phyloP scores from a whole-genome alignment of 441 rosid genomes.

The Viola pubescens region DNA sequence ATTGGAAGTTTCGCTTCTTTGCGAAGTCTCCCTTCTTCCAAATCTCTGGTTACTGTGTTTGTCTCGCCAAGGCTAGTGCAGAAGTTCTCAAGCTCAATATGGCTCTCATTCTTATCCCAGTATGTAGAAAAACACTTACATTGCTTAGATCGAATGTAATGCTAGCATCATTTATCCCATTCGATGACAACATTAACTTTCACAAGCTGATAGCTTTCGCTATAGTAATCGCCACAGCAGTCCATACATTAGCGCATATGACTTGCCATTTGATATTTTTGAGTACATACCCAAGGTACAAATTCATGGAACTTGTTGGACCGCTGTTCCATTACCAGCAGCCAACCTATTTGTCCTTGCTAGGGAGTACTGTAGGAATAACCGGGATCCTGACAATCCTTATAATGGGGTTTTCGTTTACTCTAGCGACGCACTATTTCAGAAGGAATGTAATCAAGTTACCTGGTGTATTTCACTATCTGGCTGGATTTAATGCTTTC shows the following conservation, averaged over 20 bases:
- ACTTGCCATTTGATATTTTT: constrained; percentile 56
- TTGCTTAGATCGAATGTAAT: constrained; percentile 48
- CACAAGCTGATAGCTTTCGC: constrained; percentile 57
- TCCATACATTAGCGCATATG: constrained; percentile 53
- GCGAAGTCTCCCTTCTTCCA: constrained; percentile 30
- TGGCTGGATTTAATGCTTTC: constrained; percentile 84
- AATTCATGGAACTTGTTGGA: constrained; percentile 40
- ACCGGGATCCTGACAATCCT: constrained; percentile 50
- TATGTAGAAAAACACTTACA: constrained; percentile 69
- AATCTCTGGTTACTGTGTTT: constrained; percentile 68
- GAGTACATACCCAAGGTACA: constrained; percentile 29
- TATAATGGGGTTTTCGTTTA: constrained; percentile 58
- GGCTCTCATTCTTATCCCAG: constrained; percentile 76
- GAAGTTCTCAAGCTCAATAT: constrained; percentile 80
- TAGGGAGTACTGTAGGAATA: constrained; percentile 41
- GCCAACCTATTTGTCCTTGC: constrained; percentile 48
- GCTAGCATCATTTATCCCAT: constrained; percentile 50
- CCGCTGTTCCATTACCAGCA: constrained; percentile 41
- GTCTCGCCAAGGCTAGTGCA: constrained; percentile 71
- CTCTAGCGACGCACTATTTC: constrained; percentile 57
- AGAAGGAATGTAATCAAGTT: constrained; percentile 55
- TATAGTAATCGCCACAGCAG: constrained; percentile 36
- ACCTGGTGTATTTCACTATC: constrained; percentile 46
- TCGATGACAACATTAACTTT: constrained; percentile 82
- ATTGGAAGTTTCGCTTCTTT: constrained; percentile 44